phyloP scores from a whole-genome alignment of 73 alveolate genomes.

The Paramecium caudatum region DNA sequence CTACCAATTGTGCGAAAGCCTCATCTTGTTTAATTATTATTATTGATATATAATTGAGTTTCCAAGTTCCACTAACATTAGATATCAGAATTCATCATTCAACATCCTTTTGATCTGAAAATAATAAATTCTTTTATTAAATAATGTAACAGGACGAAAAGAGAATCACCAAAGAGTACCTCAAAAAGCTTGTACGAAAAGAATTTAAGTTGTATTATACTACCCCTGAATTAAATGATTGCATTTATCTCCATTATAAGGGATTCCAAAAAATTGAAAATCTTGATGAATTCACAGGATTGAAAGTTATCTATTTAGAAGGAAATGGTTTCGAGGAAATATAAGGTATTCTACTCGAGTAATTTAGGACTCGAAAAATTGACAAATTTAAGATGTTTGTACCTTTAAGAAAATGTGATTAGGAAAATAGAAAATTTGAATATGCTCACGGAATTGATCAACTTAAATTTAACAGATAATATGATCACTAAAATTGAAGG shows the following conservation, averaged over 20 bases:
- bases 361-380: conserved; percentile 84
- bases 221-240: conserved; percentile 97
- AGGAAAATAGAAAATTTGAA: conserved; percentile 92
- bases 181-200: conserved; percentile 86
- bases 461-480: conserved; percentile 94
- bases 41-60: too few relatives aligned
- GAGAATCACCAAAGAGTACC: conserved; percentile 74
- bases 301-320: conserved; percentile 93
- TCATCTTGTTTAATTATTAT: too few relatives aligned
- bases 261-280: conserved; percentile 95
- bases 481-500: conserved; percentile 89
- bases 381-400: conserved; percentile 84
- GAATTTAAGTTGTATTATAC: conserved; percentile 93
- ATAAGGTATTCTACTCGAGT: conserved; percentile 63
- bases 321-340: conserved; percentile 94
- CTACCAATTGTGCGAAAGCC: too few relatives aligned
- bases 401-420: conserved; percentile 92
- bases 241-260: conserved; percentile 96
- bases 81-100: too few relatives aligned
- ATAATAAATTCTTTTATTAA: too few relatives aligned
- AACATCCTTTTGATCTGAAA: too few relatives aligned
- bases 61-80: too few relatives aligned
- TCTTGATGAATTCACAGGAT: conserved; percentile 93
- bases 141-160: conserved; percentile 66
- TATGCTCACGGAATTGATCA: conserved; percentile 81